phyloP scores from a whole-genome alignment of 371 early-diverging fungal species.

The Gilbertella persicaria region DNA sequence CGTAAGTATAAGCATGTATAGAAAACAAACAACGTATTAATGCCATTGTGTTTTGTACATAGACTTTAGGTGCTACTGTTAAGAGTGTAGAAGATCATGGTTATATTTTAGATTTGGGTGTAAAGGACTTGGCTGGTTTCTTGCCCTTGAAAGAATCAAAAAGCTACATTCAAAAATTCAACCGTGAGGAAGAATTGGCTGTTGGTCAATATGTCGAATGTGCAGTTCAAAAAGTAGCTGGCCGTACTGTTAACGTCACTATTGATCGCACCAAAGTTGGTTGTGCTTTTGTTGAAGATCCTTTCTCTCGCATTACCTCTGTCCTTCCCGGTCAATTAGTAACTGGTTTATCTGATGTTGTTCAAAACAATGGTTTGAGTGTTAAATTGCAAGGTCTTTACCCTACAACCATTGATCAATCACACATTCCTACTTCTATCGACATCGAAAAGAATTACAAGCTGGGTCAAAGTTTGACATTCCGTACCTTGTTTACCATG shows the following conservation, averaged over 20 bases:
- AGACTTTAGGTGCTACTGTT: slow-evolving; percentile 67
- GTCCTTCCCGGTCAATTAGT: slow-evolving; percentile 69
- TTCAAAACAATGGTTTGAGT: slow-evolving; percentile 60
- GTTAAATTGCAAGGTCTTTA: slow-evolving; percentile 74
- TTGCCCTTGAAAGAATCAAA: slow-evolving; percentile 63
- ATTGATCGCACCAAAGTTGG: slow-evolving; percentile 57
- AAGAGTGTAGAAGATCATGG: slow-evolving; percentile 83
- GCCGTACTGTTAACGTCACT: slow-evolving; percentile 62
- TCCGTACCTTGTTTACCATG: slow-evolving; percentile 65
- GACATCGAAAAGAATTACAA: slow-evolving; percentile 56
- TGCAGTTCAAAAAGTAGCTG: slow-evolving; percentile 53
- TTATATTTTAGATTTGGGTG: slow-evolving; percentile 73
- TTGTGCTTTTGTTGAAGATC: slow-evolving; percentile 48
- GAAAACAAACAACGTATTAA: not conserved
- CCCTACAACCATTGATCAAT: slow-evolving; percentile 54
- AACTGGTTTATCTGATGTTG: slow-evolving; percentile 51
- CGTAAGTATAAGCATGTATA: slow-evolving; percentile 35
- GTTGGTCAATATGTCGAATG: slow-evolving; percentile 70
- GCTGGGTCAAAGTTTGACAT: slow-evolving; percentile 53
- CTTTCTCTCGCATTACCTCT: slow-evolving; percentile 57
- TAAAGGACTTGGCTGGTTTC: slow-evolving; percentile 67
- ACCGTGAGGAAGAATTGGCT: slow-evolving; percentile 50
- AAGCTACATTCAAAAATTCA: slow-evolving; percentile 54
- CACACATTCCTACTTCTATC: slow-evolving; percentile 51
- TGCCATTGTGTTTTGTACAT: slow-evolving; percentile 5